Conservation (phyloP, 768 basidiomycete species). For the Pleurotus cornucopiae region DNA sequence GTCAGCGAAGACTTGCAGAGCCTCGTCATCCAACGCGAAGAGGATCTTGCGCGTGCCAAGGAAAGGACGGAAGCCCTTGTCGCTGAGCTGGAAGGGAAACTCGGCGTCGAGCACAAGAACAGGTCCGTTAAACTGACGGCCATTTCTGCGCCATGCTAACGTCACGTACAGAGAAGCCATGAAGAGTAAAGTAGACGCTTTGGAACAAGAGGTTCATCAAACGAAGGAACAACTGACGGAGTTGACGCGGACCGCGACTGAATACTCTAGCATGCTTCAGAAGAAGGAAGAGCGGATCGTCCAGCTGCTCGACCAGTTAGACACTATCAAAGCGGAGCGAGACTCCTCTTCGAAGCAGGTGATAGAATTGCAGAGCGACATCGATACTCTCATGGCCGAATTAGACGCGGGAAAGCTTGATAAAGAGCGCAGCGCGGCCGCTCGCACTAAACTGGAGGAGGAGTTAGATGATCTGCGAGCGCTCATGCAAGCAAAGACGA, state of each 20-base stretch:
- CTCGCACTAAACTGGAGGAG: constrained; percentile 62
- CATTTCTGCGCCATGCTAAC: constrained; percentile 2
- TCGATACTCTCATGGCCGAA: constrained; percentile 63
- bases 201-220: constrained; percentile 68
- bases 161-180: constrained; percentile 50
- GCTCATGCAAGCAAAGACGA: constrained; percentile 80
- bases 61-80: constrained; percentile 66
- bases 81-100: constrained; percentile 67
- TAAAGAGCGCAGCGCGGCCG: constrained; percentile 35
- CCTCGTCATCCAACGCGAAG: constrained; percentile 69
- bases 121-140: constrained; percentile 38
- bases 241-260: constrained; percentile 69
- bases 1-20: constrained; percentile 67
- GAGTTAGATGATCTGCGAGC: constrained; percentile 85
- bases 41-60: constrained; percentile 69
- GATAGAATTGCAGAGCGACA: constrained; percentile 62
- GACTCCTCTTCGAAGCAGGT: constrained; percentile 53
- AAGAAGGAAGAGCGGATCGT: constrained; percentile 72
- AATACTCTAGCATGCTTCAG: constrained; percentile 72
- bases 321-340: constrained; percentile 50
- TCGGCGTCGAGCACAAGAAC: constrained; percentile 59
- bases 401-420: constrained; percentile 56
- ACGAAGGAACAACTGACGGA: constrained; percentile 76
- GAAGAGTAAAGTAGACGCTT: constrained; percentile 50
- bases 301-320: constrained; percentile 49